Conservation (phyloP, 305 asterid species). For the Caryopteris hybrid region DNA sequence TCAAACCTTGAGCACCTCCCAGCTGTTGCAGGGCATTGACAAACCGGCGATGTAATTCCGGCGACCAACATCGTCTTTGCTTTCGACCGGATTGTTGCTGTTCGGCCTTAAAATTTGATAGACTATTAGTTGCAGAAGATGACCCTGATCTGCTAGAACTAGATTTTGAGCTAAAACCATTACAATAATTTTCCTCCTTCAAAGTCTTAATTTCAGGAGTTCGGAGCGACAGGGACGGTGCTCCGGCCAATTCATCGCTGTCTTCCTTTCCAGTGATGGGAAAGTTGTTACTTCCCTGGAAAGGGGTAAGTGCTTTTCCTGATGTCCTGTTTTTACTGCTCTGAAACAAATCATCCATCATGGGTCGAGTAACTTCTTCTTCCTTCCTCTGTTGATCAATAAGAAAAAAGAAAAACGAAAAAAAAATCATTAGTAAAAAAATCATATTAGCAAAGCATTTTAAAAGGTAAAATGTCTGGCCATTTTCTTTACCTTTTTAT, state of each 20-base stretch:
- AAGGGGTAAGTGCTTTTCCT: constrained; percentile 34
- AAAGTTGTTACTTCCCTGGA: constrained; percentile 24
- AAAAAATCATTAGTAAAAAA: constrained; percentile 1
- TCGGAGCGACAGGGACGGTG: constrained; percentile 46
- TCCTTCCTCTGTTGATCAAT: constrained; percentile 32
- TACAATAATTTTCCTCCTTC: constrained; percentile 31
- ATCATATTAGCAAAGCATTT: neutral
- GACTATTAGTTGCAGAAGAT: constrained; percentile 35
- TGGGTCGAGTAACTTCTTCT: constrained; percentile 21
- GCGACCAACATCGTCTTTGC: constrained; percentile 92
- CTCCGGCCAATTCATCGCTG: constrained; percentile 24
- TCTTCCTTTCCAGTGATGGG: constrained; percentile 25
- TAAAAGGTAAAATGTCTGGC: neutral
- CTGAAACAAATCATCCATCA: constrained; percentile 28
- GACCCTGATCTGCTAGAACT: constrained; percentile 38
- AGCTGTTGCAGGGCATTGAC: constrained; percentile 64
- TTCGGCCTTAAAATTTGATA: constrained; percentile 28
- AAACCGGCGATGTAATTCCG: constrained; percentile 78
- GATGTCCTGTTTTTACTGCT: constrained; percentile 30
- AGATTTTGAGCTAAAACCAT: constrained; percentile 32
- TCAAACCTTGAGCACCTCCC: constrained; percentile 84
- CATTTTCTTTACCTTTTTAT: constrained; percentile 36
- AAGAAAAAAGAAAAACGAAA: too few relatives aligned
- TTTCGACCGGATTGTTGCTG: constrained; percentile 47
- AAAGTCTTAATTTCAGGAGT: constrained; percentile 47